These are phyloP conservation scores for Alternaria arbusti DNA, from an alignment of 2,329 filamentous ascomycete species.

Conservation along the genomic window DNA sequence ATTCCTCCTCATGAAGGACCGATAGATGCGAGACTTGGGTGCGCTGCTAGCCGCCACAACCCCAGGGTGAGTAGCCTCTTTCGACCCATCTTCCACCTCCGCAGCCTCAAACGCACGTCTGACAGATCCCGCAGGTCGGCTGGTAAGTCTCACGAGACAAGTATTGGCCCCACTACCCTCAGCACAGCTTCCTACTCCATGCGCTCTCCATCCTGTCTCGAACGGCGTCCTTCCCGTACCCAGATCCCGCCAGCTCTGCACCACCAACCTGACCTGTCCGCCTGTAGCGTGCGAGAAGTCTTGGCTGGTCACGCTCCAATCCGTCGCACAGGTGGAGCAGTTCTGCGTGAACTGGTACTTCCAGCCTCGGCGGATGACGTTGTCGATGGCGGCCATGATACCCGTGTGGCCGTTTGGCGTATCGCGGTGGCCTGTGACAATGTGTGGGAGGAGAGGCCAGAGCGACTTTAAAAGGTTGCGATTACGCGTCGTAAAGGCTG, in stretches of 20 bases:
- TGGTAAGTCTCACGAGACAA: conserved; percentile 9
- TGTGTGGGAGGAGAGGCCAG: conserved; percentile 31
- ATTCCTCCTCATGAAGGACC: conserved; percentile 15
- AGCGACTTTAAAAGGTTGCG: conserved; percentile 20
- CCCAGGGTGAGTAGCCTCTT: not conserved
- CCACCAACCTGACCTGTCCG: conserved; percentile 17
- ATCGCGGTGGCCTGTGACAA: conserved; percentile 34
- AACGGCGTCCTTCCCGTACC: conserved; percentile 34
- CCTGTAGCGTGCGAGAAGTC: conserved; percentile 13
- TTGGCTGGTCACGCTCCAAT: conserved; percentile 26
- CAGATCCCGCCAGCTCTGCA: conserved; percentile 37
- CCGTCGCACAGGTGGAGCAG: conserved; percentile 35
- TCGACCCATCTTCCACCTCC: not conserved
- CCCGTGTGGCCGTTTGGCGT: conserved; percentile 29
- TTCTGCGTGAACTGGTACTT: conserved; percentile 20
- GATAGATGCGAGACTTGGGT: conserved; percentile 8
- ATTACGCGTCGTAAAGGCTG: conserved; percentile 10
- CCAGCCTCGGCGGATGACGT: conserved; percentile 25
- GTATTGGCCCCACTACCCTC: not conserved
- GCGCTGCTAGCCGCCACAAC: not conserved
- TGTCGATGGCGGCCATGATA: conserved; percentile 27
- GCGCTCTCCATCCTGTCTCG: conserved; percentile 33
- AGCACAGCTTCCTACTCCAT: conserved; percentile 23
- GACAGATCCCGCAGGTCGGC: conserved; percentile 20
- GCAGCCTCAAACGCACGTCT: conserved; percentile 27